These are phyloP conservation scores for Saksenaea vasiformis DNA, from an alignment of 371 early-diverging fungal species.

Conservation along the genomic window DNA sequence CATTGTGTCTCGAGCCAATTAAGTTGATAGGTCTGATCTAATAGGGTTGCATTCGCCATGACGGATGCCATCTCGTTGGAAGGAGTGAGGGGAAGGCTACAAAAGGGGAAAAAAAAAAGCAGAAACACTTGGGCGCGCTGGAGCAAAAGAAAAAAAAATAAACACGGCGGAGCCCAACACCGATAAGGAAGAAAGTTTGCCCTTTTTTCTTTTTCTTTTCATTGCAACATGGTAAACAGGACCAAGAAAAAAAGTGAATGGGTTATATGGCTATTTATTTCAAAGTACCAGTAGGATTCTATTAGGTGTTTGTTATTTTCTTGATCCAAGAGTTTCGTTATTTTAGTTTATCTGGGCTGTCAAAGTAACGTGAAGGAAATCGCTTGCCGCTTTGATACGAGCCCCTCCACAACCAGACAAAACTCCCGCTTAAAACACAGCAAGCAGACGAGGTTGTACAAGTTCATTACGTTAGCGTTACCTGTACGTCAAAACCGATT, in stretches of 20 bases:
- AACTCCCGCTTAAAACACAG: neutral
- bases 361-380: no score
- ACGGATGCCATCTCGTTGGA: conserved; percentile 1
- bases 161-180: neutral
- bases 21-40: conserved; percentile 12
- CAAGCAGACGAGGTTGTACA: neutral
- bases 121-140: neutral
- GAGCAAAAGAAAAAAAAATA: conserved; percentile 5
- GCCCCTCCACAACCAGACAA: neutral
- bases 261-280: neutral
- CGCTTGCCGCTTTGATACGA: no score
- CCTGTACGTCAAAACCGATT: conserved; percentile 1
- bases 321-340: no score
- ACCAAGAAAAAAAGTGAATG: neutral
- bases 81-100: neutral
- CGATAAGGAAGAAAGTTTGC: conserved; percentile 5
- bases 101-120: no score
- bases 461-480: conserved; percentile 4
- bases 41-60: conserved; percentile 5
- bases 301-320: no score
- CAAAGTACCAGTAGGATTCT: no score
- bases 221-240: neutral
- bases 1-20: conserved; percentile 38
- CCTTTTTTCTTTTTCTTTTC: no score
- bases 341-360: no score